These are phyloP conservation scores for Aspergillus carlsbadensis DNA, from an alignment of 495 filamentous ascomycete genomes.

Conservation along the genomic window DNA sequence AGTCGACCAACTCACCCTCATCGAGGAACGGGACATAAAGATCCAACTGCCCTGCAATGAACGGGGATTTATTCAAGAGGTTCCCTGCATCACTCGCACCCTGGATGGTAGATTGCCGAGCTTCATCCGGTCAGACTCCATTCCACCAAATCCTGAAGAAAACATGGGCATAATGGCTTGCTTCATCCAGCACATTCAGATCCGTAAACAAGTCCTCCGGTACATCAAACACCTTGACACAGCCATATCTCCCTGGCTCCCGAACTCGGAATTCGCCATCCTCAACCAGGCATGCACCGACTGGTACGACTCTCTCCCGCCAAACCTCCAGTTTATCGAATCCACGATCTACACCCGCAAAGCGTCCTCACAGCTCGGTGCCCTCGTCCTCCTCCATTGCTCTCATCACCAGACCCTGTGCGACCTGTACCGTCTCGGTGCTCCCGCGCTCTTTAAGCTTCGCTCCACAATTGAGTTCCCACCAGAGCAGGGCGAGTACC, in stretches of 20 bases:
- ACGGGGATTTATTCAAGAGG: constrained; percentile 28
- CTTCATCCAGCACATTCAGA: constrained; percentile 32
- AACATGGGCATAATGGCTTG: constrained; percentile 36
- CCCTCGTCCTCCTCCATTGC: constrained; percentile 31
- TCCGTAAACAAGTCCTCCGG: constrained; percentile 29
- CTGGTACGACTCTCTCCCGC: constrained; percentile 31
- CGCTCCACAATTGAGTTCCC: constrained; percentile 33
- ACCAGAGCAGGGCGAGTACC: constrained; percentile 25
- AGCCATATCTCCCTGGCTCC: constrained; percentile 30
- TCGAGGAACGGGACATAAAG: constrained; percentile 36
- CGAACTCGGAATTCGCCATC: constrained; percentile 27
- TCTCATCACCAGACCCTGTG: constrained; percentile 32
- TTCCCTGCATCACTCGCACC: constrained; percentile 29
- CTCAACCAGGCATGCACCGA: constrained; percentile 26
- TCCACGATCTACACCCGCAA: constrained; percentile 35
- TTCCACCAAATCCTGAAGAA: constrained; percentile 12
- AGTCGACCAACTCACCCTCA: constrained; percentile 32
- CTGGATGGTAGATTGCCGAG: constrained; percentile 24
- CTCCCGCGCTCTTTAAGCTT: constrained; percentile 32
- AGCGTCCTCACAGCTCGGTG: constrained; percentile 29
- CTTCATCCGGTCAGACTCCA: constrained; percentile 21
- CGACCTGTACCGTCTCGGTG: constrained; percentile 33
- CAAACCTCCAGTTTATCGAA: constrained; percentile 27
- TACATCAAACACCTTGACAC: constrained; percentile 35
- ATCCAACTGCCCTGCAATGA: constrained; percentile 38